Evolutionary conservation across 2,329 filamentous ascomycete species (phyloP), one percentile per base, ranked within the genome.

Genomic region (Colletotrichum tanaceti): DNA sequence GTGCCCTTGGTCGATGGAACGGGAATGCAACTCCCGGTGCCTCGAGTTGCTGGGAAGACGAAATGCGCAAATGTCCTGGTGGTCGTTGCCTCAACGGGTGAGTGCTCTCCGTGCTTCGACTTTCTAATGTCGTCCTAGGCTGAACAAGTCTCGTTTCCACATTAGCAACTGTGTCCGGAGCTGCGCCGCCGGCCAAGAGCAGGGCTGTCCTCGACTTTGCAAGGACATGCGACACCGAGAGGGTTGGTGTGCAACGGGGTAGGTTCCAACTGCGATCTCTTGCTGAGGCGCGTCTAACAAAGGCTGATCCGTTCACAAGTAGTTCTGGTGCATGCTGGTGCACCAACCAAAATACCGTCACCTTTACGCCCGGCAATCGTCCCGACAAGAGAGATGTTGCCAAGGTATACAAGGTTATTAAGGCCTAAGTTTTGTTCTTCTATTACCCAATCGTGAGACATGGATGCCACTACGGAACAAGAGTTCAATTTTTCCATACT

Each of bases 161-260:
- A 1, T 11, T 1, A 32, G 49, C 2, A 52, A 52, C 16, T 52
- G 49, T 16, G 24, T 52, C 49, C 49, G 49, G 32, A 52, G 49
- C 24, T 52, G 49, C 24, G 49, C 24, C 24, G 49, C 49, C 49
- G 49, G 49, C 49, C 24, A 52, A n/a, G 49, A 52, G 49, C 49
- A 52, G 49, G 49, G 49, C 20, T 52, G 49, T 24, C 24, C 49
- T 52, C 11, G 16, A 18, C 49, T 52, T 16, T 52, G 49, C 49
- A 35, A 28, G 13, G 18, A 32, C 14, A 7, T 52, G 24, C 6
- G 3, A 24, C 10, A 32, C 16, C 24, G 6, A 9, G 49, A 52
- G 14, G 49, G 49, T 24, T 52, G 28, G 49, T 52, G 49, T n/a
- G 28, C 49, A 28, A 24, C 49, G 18, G 35, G 35, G 49, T 35